Percentiles rank a stretch among this genome's conserved stretches.
These are phyloP conservation scores for Starmerella vaccinii DNA, from an alignment of 805 yeast genomes.

Conservation along the genomic window DNA sequence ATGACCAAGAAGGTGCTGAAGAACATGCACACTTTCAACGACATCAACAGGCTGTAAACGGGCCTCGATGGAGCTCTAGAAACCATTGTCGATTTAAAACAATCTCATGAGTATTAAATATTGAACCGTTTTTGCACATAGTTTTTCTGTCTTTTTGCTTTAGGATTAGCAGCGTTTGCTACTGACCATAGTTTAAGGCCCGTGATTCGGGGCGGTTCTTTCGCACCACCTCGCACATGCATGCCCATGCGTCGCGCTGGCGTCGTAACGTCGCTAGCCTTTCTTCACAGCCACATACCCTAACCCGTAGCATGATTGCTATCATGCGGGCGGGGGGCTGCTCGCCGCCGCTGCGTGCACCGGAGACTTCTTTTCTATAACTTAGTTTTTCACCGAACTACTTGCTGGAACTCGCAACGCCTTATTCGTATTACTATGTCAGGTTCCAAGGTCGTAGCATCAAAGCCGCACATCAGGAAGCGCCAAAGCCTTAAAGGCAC, in stretches of 20 bases:
- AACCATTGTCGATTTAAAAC: neutral
- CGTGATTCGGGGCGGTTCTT: too few species aligned
- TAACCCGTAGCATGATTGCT: neutral
- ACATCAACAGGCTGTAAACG: constrained; percentile 26
- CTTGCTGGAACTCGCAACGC: too few species aligned
- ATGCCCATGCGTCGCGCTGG: neutral
- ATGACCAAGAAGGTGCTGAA: constrained; percentile 77
- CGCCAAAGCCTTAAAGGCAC: neutral
- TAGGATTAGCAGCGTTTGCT: too few species aligned
- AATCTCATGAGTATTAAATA: neutral
- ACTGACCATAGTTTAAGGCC: too few species aligned
- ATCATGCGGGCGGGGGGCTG: neutral
- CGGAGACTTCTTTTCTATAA: neutral
- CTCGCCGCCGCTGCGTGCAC: too few species aligned
- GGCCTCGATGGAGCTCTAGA: neutral
- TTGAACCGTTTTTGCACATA: neutral
- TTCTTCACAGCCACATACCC: neutral
- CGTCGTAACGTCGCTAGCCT: neutral
- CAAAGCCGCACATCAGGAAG: neutral
- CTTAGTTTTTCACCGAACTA: too few species aligned
- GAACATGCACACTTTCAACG: constrained; percentile 74
- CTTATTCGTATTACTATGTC: too few species aligned
- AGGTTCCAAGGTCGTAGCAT: neutral
- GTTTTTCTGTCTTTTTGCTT: too few species aligned
- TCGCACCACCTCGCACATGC: neutral